phyloP scores from a whole-genome alignment of 768 basidiomycete genomes.

The Tylopilus vinaceipallidus region DNA sequence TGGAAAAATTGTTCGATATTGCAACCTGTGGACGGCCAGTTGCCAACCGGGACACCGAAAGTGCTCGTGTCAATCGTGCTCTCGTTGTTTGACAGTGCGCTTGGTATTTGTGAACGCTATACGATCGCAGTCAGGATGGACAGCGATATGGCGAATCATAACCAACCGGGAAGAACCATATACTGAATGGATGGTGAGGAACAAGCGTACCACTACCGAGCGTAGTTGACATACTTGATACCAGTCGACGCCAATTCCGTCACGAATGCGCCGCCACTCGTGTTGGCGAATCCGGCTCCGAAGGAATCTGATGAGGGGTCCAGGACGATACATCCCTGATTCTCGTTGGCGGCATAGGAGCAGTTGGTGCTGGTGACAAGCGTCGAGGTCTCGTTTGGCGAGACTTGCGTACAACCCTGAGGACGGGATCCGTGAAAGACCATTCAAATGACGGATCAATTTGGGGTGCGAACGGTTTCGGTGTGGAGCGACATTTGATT shows the following conservation, averaged over 20 bases:
- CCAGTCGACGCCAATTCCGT: constrained; percentile 67
- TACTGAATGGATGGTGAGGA: constrained; percentile 9
- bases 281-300: constrained; percentile 61
- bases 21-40: constrained; percentile 63
- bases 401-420: constrained; percentile 52
- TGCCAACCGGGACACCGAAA: constrained; percentile 66
- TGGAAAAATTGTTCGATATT: constrained; percentile 51
- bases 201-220: background rate
- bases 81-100: constrained; percentile 44
- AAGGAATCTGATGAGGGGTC: constrained; percentile 57
- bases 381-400: constrained; percentile 49
- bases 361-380: constrained; percentile 60
- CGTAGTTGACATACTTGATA: constrained; percentile 49
- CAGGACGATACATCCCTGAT: constrained; percentile 64
- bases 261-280: constrained; percentile 72
- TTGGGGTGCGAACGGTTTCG: constrained; percentile 38
- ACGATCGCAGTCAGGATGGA: background rate
- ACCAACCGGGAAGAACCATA: constrained; percentile 34
- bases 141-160: background rate
- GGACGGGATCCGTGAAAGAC: background rate
- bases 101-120: constrained; percentile 43
- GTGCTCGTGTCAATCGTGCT: constrained; percentile 52
- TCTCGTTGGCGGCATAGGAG: constrained; percentile 49
- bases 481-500: constrained; percentile 82
- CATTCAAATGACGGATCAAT: background rate